These are phyloP conservation scores for Hypoxylon sp. DNA, from an alignment of 2,329 filamentous ascomycete species.

Conservation along the genomic window DNA sequence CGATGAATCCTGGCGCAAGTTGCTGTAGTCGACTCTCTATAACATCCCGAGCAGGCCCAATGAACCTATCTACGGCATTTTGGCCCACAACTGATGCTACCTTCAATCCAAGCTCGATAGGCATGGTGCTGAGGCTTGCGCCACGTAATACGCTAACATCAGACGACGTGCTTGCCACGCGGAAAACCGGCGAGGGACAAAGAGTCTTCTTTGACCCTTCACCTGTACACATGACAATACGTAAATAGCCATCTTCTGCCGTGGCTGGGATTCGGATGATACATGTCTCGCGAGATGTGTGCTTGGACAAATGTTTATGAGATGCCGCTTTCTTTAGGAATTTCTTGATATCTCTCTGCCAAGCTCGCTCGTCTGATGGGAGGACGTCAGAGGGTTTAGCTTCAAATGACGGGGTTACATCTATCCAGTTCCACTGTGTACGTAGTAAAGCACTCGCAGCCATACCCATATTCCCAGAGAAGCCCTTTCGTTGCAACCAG, in stretches of 20 bases:
- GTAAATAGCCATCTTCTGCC: constrained; percentile 77
- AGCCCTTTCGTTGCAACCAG: constrained; percentile 79
- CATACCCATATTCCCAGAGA: constrained; percentile 78
- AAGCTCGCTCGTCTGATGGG: constrained; percentile 72
- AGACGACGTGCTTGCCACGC: constrained; percentile 75
- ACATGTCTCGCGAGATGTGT: constrained; percentile 73
- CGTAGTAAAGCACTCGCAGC: constrained; percentile 74
- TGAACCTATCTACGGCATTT: constrained; percentile 61
- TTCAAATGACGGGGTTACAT: constrained; percentile 73
- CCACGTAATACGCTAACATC: constrained; percentile 74
- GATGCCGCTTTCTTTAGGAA: constrained; percentile 70
- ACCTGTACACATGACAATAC: constrained; percentile 73
- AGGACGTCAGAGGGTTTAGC: constrained; percentile 65
- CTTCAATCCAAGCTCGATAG: constrained; percentile 75
- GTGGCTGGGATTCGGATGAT: constrained; percentile 75
- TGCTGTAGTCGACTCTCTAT: constrained; percentile 59
- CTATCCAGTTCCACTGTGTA: constrained; percentile 72
- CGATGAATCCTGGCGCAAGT: constrained; percentile 53
- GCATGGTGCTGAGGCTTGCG: constrained; percentile 74
- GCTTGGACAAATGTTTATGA: constrained; percentile 61
- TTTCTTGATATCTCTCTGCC: constrained; percentile 77
- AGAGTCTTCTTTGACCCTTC: constrained; percentile 63
- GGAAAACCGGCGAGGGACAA: constrained; percentile 77
- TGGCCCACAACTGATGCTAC: constrained; percentile 66
- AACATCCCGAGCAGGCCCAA: constrained; percentile 59